Base-by-base conservation (phyloP, 1,139 yeast species). In the Zhuliangozyma parablackwelliae region DNA sequence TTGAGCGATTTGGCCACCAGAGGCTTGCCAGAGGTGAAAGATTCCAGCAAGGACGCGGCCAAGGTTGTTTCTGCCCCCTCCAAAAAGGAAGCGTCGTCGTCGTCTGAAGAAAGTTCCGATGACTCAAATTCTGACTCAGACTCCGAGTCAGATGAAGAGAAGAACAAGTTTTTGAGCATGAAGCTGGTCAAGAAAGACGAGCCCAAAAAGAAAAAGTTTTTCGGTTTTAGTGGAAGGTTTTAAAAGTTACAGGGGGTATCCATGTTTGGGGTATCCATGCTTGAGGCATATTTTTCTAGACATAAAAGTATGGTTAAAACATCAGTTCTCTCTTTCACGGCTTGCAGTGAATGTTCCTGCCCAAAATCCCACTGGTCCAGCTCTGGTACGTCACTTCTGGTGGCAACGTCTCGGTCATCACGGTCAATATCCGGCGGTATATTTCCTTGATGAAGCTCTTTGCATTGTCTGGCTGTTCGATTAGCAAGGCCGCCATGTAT, bases 11-110 rank as follows among this genome's bases (percentile, higher is more conserved):
- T 80, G 37, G 80, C 72, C 1, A 35, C 67, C 21, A 62, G 78
- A 41, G 86, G 85, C 2, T 72, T 80, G 12, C 87, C 87, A 2
- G 84, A 76, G 21, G 85, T 80, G 2, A 69, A 64, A 39, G 85
- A 79, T 31, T 26, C n/a, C 7, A 27, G 10, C 24, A 23, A 9
- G 9, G 10, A 23, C 24, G 24, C 5, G 9, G 7, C 24, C 24
- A 32, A 7, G 28, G 16, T 16, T 16, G 16, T 16, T 16, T 16
- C 16, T 16, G 16, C 4, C 16, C 16, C 16, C 16, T 16, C 16
- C 16, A 16, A 16, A 16, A 16, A 16, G 4, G 16, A 16, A 16
- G 16, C 16, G 16, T 16, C 16, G 16, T 16, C 4, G 16, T 16
- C 16, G 16, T 16, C 16, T 21, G 10, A 27, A 21, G 24, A 23